These are phyloP conservation scores for Aegle marmelos DNA, from an alignment of 345 rosid species.

Conservation along the genomic window DNA sequence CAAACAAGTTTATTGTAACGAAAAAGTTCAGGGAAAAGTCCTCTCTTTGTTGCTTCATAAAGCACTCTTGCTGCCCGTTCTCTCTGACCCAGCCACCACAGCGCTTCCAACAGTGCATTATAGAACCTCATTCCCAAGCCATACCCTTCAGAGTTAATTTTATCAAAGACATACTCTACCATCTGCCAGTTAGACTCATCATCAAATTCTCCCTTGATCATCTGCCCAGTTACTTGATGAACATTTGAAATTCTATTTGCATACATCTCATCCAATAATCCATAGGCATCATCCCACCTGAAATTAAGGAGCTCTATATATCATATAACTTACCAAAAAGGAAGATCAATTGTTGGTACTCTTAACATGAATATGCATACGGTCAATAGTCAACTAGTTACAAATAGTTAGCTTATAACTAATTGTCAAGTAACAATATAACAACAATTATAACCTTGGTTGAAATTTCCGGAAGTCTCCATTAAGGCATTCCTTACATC, in stretches of 20 bases:
- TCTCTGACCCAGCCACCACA: constrained; percentile 94
- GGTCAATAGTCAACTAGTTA: not conserved
- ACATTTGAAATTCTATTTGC: constrained; percentile 66
- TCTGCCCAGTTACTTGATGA: constrained; percentile 88
- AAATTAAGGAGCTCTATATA: constrained; percentile 21
- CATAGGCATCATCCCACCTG: constrained; percentile 80
- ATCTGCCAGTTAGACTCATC: constrained; percentile 92
- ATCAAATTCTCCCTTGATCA: constrained; percentile 91
- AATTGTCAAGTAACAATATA: not conserved
- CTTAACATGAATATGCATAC: not conserved
- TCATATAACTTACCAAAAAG: constrained; percentile 12
- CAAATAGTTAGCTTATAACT: not conserved
- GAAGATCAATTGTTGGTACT: not conserved
- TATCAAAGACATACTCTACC: constrained; percentile 85
- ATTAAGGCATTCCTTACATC: not conserved
- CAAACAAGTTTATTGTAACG: constrained; percentile 80
- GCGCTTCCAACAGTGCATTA: constrained; percentile 86
- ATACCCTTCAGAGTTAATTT: constrained; percentile 84
- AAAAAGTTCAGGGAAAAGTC: constrained; percentile 86
- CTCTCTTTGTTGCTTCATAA: constrained; percentile 73
- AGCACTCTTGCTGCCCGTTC: constrained; percentile 88
- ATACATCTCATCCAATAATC: constrained; percentile 78
- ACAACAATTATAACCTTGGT: not conserved
- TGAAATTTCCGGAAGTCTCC: not conserved
- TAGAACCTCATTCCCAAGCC: constrained; percentile 87